These are phyloP conservation scores for Taphrina communis DNA, from an alignment of 1,139 yeast species.

Conservation along the genomic window DNA sequence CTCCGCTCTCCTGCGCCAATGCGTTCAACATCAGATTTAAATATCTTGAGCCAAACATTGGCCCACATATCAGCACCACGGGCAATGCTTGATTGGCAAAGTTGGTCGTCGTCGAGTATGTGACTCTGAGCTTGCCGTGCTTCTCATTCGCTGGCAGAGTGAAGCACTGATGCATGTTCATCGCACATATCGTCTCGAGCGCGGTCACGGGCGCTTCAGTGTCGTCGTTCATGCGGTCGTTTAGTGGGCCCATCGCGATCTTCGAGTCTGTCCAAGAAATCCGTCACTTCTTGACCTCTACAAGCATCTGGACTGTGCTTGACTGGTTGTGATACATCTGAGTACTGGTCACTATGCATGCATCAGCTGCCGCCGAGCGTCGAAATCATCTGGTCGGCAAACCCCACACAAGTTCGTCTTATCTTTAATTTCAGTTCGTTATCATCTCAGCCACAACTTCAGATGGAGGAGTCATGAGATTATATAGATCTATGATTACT, in stretches of 20 bases:
- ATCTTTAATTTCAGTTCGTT: background rate
- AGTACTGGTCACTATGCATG: too few species aligned
- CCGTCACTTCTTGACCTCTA: too few species aligned
- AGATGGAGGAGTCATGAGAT: too few species aligned
- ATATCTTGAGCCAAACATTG: constrained; percentile 14
- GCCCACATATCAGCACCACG: background rate
- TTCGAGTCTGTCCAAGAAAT: too few species aligned
- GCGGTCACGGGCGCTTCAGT: background rate
- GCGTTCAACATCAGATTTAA: background rate
- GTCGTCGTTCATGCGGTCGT: background rate
- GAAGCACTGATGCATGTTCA: background rate
- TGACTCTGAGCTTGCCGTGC: constrained; percentile 3
- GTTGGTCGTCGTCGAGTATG: constrained; percentile 6
- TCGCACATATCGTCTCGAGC: background rate
- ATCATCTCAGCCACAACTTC: background rate
- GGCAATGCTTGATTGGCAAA: background rate
- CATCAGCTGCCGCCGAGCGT: too few species aligned
- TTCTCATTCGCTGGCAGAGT: constrained; percentile 3
- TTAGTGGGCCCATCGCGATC: too few species aligned
- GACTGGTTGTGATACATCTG: too few species aligned
- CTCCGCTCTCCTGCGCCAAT: background rate
- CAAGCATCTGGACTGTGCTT: too few species aligned
- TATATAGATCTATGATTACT: too few species aligned
- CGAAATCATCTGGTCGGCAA: too few species aligned
- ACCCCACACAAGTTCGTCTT: background rate